Evolutionary conservation across 495 filamentous ascomycete species (phyloP).

Genomic region (Pseudotulostoma volvatum): DNA sequence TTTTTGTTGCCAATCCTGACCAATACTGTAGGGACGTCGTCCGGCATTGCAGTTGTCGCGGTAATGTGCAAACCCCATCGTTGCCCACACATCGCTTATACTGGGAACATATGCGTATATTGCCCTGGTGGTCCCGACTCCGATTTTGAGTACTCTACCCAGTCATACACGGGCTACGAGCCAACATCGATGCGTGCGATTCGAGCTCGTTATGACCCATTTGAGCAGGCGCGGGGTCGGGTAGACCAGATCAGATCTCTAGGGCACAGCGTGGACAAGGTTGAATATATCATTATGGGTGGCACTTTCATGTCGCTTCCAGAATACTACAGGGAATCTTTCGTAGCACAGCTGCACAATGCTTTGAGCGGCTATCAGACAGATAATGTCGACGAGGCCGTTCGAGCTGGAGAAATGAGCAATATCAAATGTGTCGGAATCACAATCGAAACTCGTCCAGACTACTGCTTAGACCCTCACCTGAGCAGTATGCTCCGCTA

Average conservation of each 20-base stretch:
- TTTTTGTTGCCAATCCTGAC: too few species aligned
- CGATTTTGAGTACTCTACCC: slow-evolving; percentile 97
- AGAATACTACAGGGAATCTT: slow-evolving; percentile 72
- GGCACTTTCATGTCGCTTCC: slow-evolving; percentile 97
- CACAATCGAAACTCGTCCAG: slow-evolving; percentile 91
- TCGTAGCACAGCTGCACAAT: slow-evolving; percentile 92
- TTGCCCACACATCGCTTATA: slow-evolving; percentile 94
- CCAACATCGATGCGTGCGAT: slow-evolving; percentile 98
- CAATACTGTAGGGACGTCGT: slow-evolving; percentile 57
- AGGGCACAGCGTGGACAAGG: slow-evolving; percentile 94
- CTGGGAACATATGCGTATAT: slow-evolving; percentile 97
- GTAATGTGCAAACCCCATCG: slow-evolving; percentile 99
- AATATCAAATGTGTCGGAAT: slow-evolving; percentile 96
- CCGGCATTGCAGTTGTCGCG: slow-evolving; percentile 95
- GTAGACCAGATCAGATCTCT: slow-evolving; percentile 92
- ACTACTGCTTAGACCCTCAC: slow-evolving; percentile 89
- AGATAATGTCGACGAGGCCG: slow-evolving; percentile 85
- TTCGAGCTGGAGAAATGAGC: slow-evolving; percentile 79
- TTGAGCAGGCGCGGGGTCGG: slow-evolving; percentile 87
- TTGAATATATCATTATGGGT: slow-evolving; percentile 99
- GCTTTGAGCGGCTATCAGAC: slow-evolving; percentile 87
- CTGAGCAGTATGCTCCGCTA: slow-evolving; percentile 89
- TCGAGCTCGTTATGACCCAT: slow-evolving; percentile 90
- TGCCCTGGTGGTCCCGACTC: slow-evolving; percentile 94
- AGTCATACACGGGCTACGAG: slow-evolving; percentile 96